A percentile compares a stretch with the other conserved stretches of the same genome.
Evolutionary conservation across 1,139 yeast genomes (phyloP).

Genomic region (Blastobotrys elegans): DNA sequence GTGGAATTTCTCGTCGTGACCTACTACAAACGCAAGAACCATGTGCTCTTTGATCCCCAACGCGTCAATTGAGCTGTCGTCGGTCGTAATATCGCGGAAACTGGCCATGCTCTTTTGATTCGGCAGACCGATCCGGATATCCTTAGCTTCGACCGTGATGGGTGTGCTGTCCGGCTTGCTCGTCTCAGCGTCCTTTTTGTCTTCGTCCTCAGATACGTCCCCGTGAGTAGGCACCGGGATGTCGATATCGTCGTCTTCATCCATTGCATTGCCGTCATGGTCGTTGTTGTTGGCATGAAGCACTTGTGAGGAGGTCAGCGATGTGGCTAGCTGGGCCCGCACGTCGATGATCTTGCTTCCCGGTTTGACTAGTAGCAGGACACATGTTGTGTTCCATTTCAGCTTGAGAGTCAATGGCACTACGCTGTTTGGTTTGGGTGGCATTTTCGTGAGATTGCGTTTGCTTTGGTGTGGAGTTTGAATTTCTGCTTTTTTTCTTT

Average conservation of each 20-base stretch:
- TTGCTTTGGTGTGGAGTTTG: background rate
- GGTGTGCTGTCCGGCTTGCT: background rate
- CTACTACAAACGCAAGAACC: conserved; percentile 19
- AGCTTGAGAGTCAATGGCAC: conserved; percentile 5
- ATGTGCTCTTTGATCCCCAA: conserved; percentile 19
- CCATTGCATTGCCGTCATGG: background rate
- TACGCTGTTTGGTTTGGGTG: background rate
- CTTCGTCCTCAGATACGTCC: conserved; percentile 3
- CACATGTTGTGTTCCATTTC: background rate
- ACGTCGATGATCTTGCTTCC: background rate
- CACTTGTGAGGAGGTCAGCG: conserved; percentile 9
- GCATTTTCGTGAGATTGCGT: background rate
- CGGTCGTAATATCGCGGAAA: conserved; percentile 20
- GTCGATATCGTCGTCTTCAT: conserved; percentile 17
- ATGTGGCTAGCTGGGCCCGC: conserved; percentile 1
- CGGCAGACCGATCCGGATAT: conserved; percentile 20
- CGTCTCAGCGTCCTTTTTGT: conserved; percentile 3
- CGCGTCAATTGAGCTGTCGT: conserved; percentile 14
- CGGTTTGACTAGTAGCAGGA: background rate
- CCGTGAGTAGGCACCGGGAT: conserved; percentile 25
- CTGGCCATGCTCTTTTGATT: conserved; percentile 13
- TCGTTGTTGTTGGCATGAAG: background rate
- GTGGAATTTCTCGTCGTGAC: conserved; percentile 15
- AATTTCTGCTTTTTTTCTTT: too few species aligned
- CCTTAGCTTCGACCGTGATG: conserved; percentile 4